These are phyloP conservation scores for Plasmopara halstedii DNA, from an alignment of 352 stramenopile genomes.

Conservation along the genomic window DNA sequence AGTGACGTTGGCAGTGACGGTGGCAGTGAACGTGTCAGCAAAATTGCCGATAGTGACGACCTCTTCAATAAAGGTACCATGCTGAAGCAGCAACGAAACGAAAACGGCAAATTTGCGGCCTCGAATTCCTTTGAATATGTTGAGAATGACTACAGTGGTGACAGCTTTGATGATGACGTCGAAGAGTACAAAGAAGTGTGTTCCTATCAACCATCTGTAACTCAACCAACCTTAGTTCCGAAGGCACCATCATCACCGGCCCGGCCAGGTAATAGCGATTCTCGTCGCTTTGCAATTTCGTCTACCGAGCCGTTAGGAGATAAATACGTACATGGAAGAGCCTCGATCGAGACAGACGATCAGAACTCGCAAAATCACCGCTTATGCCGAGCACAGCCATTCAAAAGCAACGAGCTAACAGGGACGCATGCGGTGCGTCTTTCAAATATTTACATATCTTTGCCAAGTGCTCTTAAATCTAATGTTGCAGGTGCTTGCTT, in stretches of 20 bases:
- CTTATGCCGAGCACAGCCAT: too few species aligned
- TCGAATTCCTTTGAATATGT: slow-evolving; percentile 36
- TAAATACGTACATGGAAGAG: slow-evolving; percentile 59
- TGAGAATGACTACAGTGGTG: slow-evolving; percentile 49
- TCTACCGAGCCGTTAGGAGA: slow-evolving; percentile 18
- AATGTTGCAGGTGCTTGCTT: slow-evolving; percentile 4
- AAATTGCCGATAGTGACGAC: slow-evolving; percentile 42
- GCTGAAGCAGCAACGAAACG: slow-evolving; percentile 8
- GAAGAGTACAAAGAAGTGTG: slow-evolving; percentile 15
- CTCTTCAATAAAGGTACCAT: background rate
- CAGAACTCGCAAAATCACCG: slow-evolving; percentile 28
- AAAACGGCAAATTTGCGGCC: slow-evolving; percentile 11
- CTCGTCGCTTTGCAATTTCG: slow-evolving; percentile 3
- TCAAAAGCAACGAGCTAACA: background rate
- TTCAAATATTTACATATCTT: slow-evolving; percentile 23
- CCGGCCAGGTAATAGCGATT: slow-evolving; percentile 10
- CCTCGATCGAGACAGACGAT: slow-evolving; percentile 72
- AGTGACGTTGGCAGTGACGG: slow-evolving; percentile 40
- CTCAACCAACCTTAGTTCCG: background rate
- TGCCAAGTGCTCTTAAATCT: slow-evolving; percentile 36
- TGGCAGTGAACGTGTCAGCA: slow-evolving; percentile 20
- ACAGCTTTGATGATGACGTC: slow-evolving; percentile 64
- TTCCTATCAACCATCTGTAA: background rate
- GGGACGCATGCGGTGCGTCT: too few species aligned
- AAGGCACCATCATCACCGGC: slow-evolving; percentile 9